Evolutionary conservation across 257 asterid genomes (phyloP), one percentile per base, ranked within the genome.

Genomic region (Scutellaria galericulata): DNA sequence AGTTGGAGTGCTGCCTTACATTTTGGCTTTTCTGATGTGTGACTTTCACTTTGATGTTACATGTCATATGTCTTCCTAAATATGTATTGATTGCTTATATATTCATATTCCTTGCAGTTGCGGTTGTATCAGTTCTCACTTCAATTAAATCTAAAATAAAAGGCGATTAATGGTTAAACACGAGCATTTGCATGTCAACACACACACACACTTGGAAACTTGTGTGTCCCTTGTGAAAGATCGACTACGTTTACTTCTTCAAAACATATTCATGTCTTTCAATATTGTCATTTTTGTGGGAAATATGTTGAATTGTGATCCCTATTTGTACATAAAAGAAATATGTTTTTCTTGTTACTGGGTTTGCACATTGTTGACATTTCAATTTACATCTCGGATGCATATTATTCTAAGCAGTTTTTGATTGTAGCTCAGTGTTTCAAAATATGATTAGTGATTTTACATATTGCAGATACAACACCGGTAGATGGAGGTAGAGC

Each of bases 391-490:
- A 2, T 14, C 44, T 13, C 2, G n/a, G 14, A 56, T 70, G 74
- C 46, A 56, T 67, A 55, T 12, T 63, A 7, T 7, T 5, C 11
- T 47, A 20, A 9, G n/a, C 13, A 42, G 10, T 41, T 69, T 15
- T 47, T 47, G 11, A 48, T 22, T 39, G 50, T 44, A 10, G 0
- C 18, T 14, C 31, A 45, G 53, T 24, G 18, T 13, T 3, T 55
- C 40, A 14, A 64, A 18, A 24, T 11, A 11, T 52, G 31, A 24
- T 22, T 24, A 55, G 67, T 53, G 44, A 10, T 55, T 71, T 1
- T 40, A 31, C 50, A 12, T 22, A 64, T 79, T 79, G 42, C 83
- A 88, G 96, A 73, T 59, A 53, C 73, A 22, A 22, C 62, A 27
- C 63, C 76, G 12, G 5, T 76, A 61, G 81, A 46, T 45, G 84